Evolutionary conservation across 2,329 filamentous ascomycete species (phyloP).

Genomic region (Knoxdaviesia proteae): DNA sequence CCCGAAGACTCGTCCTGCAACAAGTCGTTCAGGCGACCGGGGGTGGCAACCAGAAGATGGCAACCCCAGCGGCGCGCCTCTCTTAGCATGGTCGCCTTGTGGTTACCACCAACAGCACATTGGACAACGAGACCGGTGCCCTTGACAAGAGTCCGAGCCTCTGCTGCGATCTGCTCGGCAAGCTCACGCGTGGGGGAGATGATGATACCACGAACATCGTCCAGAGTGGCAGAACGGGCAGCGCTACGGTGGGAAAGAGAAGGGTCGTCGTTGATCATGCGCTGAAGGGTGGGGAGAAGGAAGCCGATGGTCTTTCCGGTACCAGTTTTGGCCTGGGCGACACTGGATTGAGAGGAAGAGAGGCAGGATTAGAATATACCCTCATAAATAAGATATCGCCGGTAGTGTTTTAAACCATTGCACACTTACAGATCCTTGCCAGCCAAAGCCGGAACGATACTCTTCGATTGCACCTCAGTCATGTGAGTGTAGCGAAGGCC

Average conservation of each 20-base stretch:
- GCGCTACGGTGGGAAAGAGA: slow-evolving; percentile 28
- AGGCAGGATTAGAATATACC: slow-evolving; percentile 3
- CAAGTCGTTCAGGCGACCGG: slow-evolving; percentile 70
- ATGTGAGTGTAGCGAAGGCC: slow-evolving; percentile 64
- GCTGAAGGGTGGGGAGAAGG: slow-evolving; percentile 66
- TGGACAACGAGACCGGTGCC: slow-evolving; percentile 46
- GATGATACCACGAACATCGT: slow-evolving; percentile 48
- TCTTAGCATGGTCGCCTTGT: slow-evolving; percentile 46
- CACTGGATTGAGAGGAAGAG: slow-evolving; percentile 21
- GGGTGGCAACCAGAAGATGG: slow-evolving; percentile 77
- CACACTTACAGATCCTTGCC: slow-evolving; percentile 60
- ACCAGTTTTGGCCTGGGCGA: slow-evolving; percentile 91
- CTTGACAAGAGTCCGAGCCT: slow-evolving; percentile 47
- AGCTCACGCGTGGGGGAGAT: slow-evolving; percentile 66
- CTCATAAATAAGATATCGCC: background rate
- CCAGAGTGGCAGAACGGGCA: slow-evolving; percentile 16
- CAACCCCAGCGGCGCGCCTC: slow-evolving; percentile 57
- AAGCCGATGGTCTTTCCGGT: slow-evolving; percentile 95
- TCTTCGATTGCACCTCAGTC: slow-evolving; percentile 79
- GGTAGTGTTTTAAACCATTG: background rate
- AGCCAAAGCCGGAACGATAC: slow-evolving; percentile 59
- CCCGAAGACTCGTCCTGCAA: slow-evolving; percentile 42
- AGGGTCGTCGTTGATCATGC: slow-evolving; percentile 46
- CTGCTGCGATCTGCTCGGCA: slow-evolving; percentile 59
- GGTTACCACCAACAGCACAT: slow-evolving; percentile 80